A percentile compares a stretch with the other conserved stretches of the same genome.
Conservation (phyloP, 768 basidiomycete genomes). For the Omphalotus guepiniiformis region DNA sequence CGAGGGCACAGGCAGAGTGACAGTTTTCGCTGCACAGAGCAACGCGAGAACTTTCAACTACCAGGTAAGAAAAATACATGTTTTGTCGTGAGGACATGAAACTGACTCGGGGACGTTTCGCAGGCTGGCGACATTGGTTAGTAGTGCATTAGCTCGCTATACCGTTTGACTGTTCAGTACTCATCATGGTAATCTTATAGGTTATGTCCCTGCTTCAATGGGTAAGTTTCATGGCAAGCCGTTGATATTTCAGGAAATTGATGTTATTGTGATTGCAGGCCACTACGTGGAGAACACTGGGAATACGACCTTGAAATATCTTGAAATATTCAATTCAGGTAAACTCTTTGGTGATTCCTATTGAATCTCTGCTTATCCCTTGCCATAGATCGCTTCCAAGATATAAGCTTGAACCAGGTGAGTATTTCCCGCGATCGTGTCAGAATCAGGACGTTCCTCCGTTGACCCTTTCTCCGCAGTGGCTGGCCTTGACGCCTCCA, state of each 20-base stretch:
- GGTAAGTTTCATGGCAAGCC: constrained; percentile 26
- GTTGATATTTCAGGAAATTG: neutral
- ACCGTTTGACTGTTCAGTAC: neutral
- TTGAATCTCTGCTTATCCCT: neutral
- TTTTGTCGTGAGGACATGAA: neutral
- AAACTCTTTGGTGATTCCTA: constrained; percentile 11
- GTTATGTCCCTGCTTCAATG: constrained; percentile 54
- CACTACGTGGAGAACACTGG: constrained; percentile 71
- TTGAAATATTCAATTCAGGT: constrained; percentile 62
- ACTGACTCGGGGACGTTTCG: neutral
- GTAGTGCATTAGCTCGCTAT: constrained; percentile 8
- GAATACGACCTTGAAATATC: constrained; percentile 49
- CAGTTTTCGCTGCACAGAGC: constrained; percentile 48
- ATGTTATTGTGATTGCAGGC: constrained; percentile 28
- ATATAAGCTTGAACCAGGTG: constrained; percentile 28
- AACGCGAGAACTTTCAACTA: constrained; percentile 60
- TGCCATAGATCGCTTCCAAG: constrained; percentile 39
- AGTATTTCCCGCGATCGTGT: neutral
- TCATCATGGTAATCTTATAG: constrained; percentile 21
- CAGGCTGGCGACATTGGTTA: constrained; percentile 56
- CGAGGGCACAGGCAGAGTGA: constrained; percentile 50
- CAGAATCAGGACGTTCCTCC: neutral
- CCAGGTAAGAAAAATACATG: constrained; percentile 29
- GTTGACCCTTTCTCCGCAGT: constrained; percentile 22
- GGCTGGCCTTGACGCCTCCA: constrained; percentile 40